These are phyloP conservation scores for Cyamopsis tetragonoloba DNA, from an alignment of 306 rosid genomes.

Conservation along the genomic window DNA sequence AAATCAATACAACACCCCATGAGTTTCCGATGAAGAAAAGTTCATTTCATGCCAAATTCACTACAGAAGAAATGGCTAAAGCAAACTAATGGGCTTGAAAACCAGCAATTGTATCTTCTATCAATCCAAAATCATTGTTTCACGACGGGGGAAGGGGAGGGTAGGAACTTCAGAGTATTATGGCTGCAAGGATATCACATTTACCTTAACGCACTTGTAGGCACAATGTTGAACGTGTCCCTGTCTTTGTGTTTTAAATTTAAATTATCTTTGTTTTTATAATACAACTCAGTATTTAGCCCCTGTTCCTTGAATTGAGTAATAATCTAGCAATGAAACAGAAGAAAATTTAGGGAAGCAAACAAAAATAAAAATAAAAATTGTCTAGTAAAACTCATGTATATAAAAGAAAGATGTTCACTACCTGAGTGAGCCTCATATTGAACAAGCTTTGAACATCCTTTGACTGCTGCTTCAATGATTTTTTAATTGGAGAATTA, in stretches of 20 bases:
- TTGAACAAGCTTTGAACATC: constrained; percentile 84
- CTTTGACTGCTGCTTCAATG: constrained; percentile 78
- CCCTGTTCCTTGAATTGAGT: constrained; percentile 88
- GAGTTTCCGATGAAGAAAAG: too few species aligned
- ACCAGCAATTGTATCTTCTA: not conserved
- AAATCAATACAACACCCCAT: constrained; percentile 16
- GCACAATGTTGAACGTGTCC: constrained; percentile 94
- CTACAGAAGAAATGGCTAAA: constrained; percentile 18
- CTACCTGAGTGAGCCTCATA: constrained; percentile 76
- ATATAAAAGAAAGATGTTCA: not conserved
- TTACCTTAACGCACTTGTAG: constrained; percentile 95
- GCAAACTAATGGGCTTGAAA: constrained; percentile 9
- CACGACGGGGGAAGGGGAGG: not conserved
- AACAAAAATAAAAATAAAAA: constrained; percentile 21
- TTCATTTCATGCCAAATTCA: too few species aligned
- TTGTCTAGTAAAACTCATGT: not conserved
- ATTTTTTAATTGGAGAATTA: constrained; percentile 75
- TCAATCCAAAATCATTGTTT: not conserved
- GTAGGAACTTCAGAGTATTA: not conserved
- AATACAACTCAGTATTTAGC: constrained; percentile 76
- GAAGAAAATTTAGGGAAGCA: constrained; percentile 19
- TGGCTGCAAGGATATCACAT: not conserved
- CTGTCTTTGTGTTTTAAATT: too few species aligned
- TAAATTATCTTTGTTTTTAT: constrained; percentile 83
- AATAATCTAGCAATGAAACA: constrained; percentile 51